Base-by-base conservation (phyloP, 2,329 filamentous ascomycete species). In the Alternaria triticina region DNA sequence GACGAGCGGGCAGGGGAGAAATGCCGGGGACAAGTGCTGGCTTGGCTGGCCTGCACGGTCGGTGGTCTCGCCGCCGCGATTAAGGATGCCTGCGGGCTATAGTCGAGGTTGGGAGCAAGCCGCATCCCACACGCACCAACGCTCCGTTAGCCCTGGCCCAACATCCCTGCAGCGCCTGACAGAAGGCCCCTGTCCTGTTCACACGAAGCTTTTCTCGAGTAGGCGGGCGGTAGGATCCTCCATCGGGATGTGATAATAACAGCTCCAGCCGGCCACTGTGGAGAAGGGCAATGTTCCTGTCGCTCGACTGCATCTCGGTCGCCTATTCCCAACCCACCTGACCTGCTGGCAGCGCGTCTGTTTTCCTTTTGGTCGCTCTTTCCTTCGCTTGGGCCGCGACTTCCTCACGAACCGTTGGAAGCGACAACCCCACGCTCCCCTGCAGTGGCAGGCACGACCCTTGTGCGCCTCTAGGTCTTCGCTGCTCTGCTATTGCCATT, bases 331-430 rank as follows among this genome's bases (percentile, higher is more conserved):
- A 30, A 33, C 47, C 36, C 25, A 40, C n/a, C 36, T 40, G 36
- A 40, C 30, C 57, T 43, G 51, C 27, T 33, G 28, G 57, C 22
- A 43, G 45, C 59, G 61, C 49, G 23, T 61, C 55, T 61, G 43
- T 59, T 65, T 64, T 49, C 46, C 61, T 61, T 54, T 56, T 64
- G 20, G 51, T 58, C 65, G 66, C 63, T 66, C 64, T 62, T 74
- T 71, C 70, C 67, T 65, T 73, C 71, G 70, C 70, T 72, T 69
- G 69, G 56, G 49, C 60, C 66, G 65, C 70, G 52, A 66, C 62
- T 66, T 49, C 69, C 63, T 70, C 66, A 64, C 59, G 61, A 62
- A 70, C 74, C 74, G 73, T 77, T 77, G 73, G 67, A 65, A 67
- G 57, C 58, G 57, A 68, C 63, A 60, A 69, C 65, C 64, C 62